A percentile compares a stretch with the other conserved stretches of the same genome.
Conservation (phyloP, 192 early-diverging fungal species). For the Umbelopsis isabellina region DNA sequence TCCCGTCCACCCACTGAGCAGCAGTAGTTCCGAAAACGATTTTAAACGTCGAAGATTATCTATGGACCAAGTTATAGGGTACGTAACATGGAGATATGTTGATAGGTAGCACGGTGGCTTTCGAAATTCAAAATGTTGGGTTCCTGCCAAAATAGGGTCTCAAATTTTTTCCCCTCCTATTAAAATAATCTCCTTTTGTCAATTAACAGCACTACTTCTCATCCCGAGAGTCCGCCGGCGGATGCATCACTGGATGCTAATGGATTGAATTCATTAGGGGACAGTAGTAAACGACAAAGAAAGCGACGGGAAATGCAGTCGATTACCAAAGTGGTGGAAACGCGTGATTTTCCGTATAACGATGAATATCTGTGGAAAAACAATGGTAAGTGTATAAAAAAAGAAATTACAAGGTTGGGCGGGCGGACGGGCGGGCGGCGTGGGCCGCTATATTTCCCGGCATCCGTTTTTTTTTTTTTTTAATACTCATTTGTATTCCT, state of each 20-base stretch:
- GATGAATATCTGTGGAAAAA: slow-evolving; percentile 57
- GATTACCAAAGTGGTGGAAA: slow-evolving; percentile 60
- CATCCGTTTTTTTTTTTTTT: background rate
- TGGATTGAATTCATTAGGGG: background rate
- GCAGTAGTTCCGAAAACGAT: slow-evolving; percentile 2
- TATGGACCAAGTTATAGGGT: slow-evolving; percentile 17
- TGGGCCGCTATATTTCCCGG: too few relatives aligned
- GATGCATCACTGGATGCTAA: background rate
- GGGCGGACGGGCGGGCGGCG: too few relatives aligned
- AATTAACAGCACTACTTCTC: background rate
- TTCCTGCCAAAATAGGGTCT: background rate
- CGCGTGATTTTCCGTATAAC: slow-evolving; percentile 45
- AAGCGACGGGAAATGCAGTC: slow-evolving; percentile 64
- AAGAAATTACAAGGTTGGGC: background rate
- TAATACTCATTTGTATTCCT: slow-evolving; percentile 44
- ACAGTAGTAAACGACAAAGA: slow-evolving; percentile 35
- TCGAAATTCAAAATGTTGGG: background rate
- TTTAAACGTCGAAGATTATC: slow-evolving; percentile 16
- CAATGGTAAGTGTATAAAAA: slow-evolving; percentile 41
- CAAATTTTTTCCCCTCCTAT: background rate
- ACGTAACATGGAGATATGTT: background rate
- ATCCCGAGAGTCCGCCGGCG: slow-evolving; percentile 14
- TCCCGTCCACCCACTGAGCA: background rate
- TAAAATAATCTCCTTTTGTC: background rate
- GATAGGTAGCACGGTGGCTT: slow-evolving; percentile 10